A percentile compares a stretch with the other conserved stretches of the same genome.
Conservation (phyloP, 345 rosid species). For the Citrus inodora region DNA sequence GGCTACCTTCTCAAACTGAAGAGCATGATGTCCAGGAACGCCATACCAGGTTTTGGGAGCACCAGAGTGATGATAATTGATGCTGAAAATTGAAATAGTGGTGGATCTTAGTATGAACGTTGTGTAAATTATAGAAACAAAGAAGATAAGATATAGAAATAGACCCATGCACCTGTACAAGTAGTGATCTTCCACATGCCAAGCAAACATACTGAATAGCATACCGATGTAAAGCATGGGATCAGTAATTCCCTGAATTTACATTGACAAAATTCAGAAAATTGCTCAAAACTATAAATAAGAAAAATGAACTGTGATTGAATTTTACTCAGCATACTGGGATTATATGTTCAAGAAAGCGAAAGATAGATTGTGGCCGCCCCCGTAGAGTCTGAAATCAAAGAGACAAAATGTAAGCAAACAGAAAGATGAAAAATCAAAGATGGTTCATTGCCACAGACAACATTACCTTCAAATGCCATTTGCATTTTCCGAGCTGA, state of each 20-base stretch:
- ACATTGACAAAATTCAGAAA: neutral
- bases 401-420: neutral
- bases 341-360: conserved; percentile 28
- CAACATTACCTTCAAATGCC: conserved; percentile 40
- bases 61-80: conserved; percentile 67
- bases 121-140: neutral
- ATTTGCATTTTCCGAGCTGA: conserved; percentile 53
- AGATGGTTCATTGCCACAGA: too few relatives aligned
- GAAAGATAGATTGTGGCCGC: conserved; percentile 42
- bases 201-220: conserved; percentile 68
- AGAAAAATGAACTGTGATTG: neutral
- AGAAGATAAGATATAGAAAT: neutral
- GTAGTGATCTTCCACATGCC: conserved; percentile 78
- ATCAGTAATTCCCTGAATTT: conserved; percentile 55
- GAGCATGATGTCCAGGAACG: conserved; percentile 51
- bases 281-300: neutral
- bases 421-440: too few relatives aligned
- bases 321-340: neutral
- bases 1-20: conserved; percentile 47
- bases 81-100: conserved; percentile 26
- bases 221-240: conserved; percentile 75
- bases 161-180: conserved; percentile 41
- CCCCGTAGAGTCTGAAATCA: conserved; percentile 42
- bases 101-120: too few relatives aligned
- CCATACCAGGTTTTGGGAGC: conserved; percentile 75